These are phyloP conservation scores for Aschersonia sp. DNA, from an alignment of 2,329 filamentous ascomycete genomes.

Conservation along the genomic window DNA sequence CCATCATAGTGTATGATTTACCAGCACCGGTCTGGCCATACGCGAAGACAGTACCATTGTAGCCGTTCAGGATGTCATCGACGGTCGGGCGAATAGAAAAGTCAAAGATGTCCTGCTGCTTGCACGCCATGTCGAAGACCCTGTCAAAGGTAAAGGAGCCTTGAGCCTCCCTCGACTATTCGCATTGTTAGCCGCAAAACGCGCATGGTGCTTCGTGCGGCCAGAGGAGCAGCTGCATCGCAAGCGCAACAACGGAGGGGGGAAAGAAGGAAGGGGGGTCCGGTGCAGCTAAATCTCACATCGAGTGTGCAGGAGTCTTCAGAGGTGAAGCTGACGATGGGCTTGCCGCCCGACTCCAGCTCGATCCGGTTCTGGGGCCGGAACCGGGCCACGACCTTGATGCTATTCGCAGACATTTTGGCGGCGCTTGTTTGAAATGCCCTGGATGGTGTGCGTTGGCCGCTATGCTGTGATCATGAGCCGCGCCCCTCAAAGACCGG, in stretches of 20 bases:
- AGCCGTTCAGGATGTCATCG: constrained; percentile 95
- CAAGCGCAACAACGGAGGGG: background rate
- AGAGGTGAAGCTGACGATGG: constrained; percentile 77
- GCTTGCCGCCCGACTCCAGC: constrained; percentile 75
- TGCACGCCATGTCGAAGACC: constrained; percentile 87
- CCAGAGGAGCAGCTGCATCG: background rate
- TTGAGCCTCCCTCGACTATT: constrained; percentile 65
- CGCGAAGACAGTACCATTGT: constrained; percentile 97
- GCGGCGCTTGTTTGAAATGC: constrained; percentile 1
- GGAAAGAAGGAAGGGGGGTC: background rate
- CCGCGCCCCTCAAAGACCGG: constrained; percentile 2
- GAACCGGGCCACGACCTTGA: constrained; percentile 93
- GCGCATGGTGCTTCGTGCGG: background rate
- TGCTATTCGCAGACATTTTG: constrained; percentile 48
- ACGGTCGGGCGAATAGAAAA: constrained; percentile 94
- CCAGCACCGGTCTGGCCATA: constrained; percentile 97
- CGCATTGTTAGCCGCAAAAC: constrained; percentile 9
- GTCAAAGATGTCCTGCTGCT: constrained; percentile 89
- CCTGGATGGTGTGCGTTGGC: background rate
- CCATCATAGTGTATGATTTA: constrained; percentile 93
- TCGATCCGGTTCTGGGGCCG: constrained; percentile 94
- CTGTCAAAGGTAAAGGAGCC: constrained; percentile 93
- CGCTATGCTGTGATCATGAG: constrained; percentile 5
- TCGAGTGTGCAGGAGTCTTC: constrained; percentile 80
- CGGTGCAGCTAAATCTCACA: constrained; percentile 36